Conservation (phyloP, 257 asterid species). For the Ballota nigra region DNA sequence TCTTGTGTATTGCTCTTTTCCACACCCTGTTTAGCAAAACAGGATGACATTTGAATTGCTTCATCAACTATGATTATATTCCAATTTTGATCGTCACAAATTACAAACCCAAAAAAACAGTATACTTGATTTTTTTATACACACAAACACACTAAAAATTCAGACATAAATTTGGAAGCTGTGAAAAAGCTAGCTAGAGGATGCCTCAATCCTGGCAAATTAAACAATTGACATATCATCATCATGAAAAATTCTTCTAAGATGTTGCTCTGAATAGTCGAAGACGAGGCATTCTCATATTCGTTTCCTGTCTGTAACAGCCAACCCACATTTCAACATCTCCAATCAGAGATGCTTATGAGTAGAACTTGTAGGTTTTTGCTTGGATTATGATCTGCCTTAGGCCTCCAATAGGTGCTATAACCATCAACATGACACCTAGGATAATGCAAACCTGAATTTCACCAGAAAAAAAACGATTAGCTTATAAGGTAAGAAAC, state of each 20-base stretch:
- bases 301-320: neutral
- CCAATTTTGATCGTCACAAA: neutral
- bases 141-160: constrained; percentile 18
- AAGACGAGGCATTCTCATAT: neutral
- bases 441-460: constrained; percentile 42
- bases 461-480: neutral
- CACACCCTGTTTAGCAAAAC: neutral
- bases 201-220: neutral
- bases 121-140: constrained; percentile 24
- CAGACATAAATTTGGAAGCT: constrained; percentile 16
- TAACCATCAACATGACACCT: constrained; percentile 38
- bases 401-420: constrained; percentile 57
- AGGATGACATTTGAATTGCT: neutral
- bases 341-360: constrained; percentile 32
- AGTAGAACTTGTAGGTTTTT: constrained; percentile 42
- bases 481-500: neutral
- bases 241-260: neutral
- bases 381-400: constrained; percentile 41
- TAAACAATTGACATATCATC: neutral
- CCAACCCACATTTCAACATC: neutral
- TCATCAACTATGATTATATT: constrained; percentile 11
- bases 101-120: constrained; percentile 9
- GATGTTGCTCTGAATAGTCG: neutral
- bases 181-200: neutral
- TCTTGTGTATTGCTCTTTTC: too few species aligned